These are phyloP conservation scores for Pseudognaphalium luteoalbum DNA, from an alignment of 129 eudicot species.

Conservation along the genomic window DNA sequence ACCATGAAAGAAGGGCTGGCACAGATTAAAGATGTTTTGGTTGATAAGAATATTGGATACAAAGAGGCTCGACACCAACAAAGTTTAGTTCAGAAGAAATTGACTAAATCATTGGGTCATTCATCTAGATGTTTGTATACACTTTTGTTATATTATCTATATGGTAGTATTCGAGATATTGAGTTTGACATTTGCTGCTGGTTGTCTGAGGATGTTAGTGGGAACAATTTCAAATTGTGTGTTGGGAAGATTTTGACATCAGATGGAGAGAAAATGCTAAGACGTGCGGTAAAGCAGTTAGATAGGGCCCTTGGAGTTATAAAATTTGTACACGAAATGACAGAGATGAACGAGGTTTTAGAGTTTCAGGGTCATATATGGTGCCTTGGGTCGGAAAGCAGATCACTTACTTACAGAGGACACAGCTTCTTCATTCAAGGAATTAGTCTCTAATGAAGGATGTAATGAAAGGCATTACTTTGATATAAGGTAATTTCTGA, in stretches of 20 bases:
- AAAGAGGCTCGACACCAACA: slow-evolving; percentile 65
- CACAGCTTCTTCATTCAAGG: slow-evolving; percentile 60
- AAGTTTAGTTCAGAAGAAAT: slow-evolving; percentile 66
- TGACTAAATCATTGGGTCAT: slow-evolving; percentile 70
- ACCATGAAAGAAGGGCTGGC: slow-evolving; percentile 86
- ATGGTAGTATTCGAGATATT: slow-evolving; percentile 52
- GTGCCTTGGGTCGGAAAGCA: slow-evolving; percentile 63
- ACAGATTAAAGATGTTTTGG: slow-evolving; percentile 78
- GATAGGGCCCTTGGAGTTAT: slow-evolving; percentile 64
- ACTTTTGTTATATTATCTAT: slow-evolving; percentile 67
- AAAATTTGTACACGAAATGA: slow-evolving; percentile 67
- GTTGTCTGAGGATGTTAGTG: slow-evolving; percentile 35
- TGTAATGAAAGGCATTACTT: slow-evolving; percentile 10
- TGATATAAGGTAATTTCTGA: background rate
- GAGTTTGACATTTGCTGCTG: slow-evolving; percentile 79
- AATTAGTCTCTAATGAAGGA: slow-evolving; percentile 35
- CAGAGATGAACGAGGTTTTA: slow-evolving; percentile 60
- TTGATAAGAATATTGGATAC: slow-evolving; percentile 77
- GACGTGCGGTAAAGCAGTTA: slow-evolving; percentile 65
- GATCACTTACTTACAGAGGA: slow-evolving; percentile 58
- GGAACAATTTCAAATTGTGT: slow-evolving; percentile 44
- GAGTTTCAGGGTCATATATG: slow-evolving; percentile 85
- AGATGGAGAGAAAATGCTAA: slow-evolving; percentile 56
- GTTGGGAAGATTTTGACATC: slow-evolving; percentile 81
- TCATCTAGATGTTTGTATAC: slow-evolving; percentile 83